Base-by-base conservation (phyloP, 768 basidiomycete genomes). In the Panaeolus papilionaceus region DNA sequence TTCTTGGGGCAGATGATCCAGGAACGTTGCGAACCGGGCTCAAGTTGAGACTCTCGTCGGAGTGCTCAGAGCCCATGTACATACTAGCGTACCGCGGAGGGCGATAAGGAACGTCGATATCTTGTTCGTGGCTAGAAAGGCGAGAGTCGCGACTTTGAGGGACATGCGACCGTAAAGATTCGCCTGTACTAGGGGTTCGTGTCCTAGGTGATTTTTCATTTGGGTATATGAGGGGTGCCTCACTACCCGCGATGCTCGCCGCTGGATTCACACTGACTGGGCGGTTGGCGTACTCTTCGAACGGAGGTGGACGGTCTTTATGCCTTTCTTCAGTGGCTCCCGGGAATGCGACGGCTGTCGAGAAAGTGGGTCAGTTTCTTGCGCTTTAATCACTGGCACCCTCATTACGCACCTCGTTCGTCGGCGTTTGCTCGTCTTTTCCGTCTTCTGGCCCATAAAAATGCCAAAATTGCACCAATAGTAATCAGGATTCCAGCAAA, bases 201-300 rank as follows among this genome's bases (percentile, higher is more conserved):
- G 16, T 45, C 7, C 7, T 45, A 3, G 44, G 40, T 42, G 40
- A 42, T 2, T 42, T 42, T 42, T 42, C 40, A 16, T 42, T 16
- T 10, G 40, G 40, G 20, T 18, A 14, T n/a, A 49, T 3, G 1
- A 49, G 11, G 6, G 47, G 20, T 7, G 47, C 23, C 4, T 58
- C 54, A 33, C 54, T 58, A 9, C 54, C 54, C 6, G 54, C 28
- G 28, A 58, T 58, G 54, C 54, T 58, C 28, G 54, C 26, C 33
- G 54, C 8, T 33, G 20, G 20, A 23, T 9, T 49, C n/a, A 20
- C 20, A 7, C 47, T 4, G 7, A 8, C 49, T 6, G 23, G 20
- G 5, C 8, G 23, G 18, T 28, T 51, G 18, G 23, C 26, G 26
- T 10, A 11, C 47, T 49, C 47, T 45, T 14, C 18, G 23, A 49